Evolutionary conservation across 1,284 basidiomycete species (phyloP).

Genomic region (Ganoderma lucidum): DNA sequence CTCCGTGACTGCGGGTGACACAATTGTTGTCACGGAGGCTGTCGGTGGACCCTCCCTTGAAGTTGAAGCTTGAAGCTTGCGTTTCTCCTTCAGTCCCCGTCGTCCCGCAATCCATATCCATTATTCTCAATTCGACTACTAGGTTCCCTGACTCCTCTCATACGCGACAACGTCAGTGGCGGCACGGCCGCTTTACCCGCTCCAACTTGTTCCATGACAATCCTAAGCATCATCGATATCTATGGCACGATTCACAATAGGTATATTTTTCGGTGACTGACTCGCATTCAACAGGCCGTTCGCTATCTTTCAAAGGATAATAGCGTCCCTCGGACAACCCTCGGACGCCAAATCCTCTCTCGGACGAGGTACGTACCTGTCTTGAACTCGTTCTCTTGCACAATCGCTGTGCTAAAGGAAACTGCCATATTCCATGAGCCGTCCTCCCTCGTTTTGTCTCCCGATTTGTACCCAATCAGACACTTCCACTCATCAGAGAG

Average conservation of each 20-base stretch:
- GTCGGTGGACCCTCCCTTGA: not conserved
- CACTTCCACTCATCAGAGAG: not conserved
- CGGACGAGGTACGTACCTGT: not conserved
- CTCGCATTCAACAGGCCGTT: not conserved
- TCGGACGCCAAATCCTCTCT: not conserved
- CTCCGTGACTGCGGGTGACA: slow-evolving; percentile 3
- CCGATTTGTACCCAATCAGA: not conserved
- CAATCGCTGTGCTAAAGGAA: not conserved
- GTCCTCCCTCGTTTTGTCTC: not conserved
- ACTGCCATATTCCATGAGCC: not conserved
- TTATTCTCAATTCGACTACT: too few relatives aligned
- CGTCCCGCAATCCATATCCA: too few relatives aligned
- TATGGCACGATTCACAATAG: too few relatives aligned
- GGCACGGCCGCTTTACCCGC: too few relatives aligned
- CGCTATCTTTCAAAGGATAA: not conserved
- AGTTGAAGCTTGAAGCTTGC: not conserved
- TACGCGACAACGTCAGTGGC: too few relatives aligned
- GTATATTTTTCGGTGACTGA: not conserved
- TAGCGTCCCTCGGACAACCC: not conserved
- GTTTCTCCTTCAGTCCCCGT: not conserved
- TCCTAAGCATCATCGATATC: too few relatives aligned
- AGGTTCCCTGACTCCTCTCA: too few relatives aligned
- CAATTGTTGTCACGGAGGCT: not conserved
- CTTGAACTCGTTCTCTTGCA: not conserved
- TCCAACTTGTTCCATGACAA: too few relatives aligned